Percentiles rank a stretch among this genome's conserved stretches.
Conservation (phyloP, 1,284 basidiomycete species). For the Hypsizygus ulmarius region DNA sequence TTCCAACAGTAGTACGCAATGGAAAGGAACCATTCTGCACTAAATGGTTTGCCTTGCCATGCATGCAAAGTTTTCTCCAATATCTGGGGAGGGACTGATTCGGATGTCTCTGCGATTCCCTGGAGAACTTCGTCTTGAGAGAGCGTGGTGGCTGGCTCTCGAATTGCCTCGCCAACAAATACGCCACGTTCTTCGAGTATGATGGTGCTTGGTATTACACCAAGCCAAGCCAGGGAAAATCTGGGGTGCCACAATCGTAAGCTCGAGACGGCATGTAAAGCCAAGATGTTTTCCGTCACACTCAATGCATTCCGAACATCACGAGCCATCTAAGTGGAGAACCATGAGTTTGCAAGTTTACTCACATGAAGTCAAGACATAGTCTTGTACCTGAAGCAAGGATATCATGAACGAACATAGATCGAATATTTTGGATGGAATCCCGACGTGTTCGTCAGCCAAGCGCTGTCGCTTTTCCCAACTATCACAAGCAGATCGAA, state of each 20-base stretch:
- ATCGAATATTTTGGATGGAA: slow-evolving; percentile 34
- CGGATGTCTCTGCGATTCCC: slow-evolving; percentile 21
- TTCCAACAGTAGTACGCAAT: slow-evolving; percentile 32
- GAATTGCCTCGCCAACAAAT: slow-evolving; percentile 22
- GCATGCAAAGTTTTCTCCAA: neutral
- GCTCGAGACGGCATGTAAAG: slow-evolving; percentile 32
- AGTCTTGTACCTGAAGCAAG: slow-evolving; percentile 38
- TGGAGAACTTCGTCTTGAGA: slow-evolving; percentile 23
- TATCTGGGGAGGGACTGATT: neutral
- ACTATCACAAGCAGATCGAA: slow-evolving; percentile 33
- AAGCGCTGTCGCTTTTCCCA: slow-evolving; percentile 28
- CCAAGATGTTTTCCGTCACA: slow-evolving; percentile 34
- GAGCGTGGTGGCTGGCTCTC: slow-evolving; percentile 10
- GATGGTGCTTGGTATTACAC: slow-evolving; percentile 39
- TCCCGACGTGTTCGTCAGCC: slow-evolving; percentile 22
- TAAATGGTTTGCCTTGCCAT: neutral
- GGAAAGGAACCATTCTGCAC: slow-evolving; percentile 1
- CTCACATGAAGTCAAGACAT: neutral
- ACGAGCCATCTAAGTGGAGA: slow-evolving; percentile 42
- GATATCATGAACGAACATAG: slow-evolving; percentile 43
- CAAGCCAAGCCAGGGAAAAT: slow-evolving; percentile 46
- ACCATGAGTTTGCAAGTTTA: neutral
- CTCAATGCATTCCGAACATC: slow-evolving; percentile 38
- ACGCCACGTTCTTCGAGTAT: slow-evolving; percentile 38
- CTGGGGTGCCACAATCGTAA: slow-evolving; percentile 45